Evolutionary conservation across 768 basidiomycete genomes (phyloP).

Genomic region (Sporobolomyces pararoseus): DNA sequence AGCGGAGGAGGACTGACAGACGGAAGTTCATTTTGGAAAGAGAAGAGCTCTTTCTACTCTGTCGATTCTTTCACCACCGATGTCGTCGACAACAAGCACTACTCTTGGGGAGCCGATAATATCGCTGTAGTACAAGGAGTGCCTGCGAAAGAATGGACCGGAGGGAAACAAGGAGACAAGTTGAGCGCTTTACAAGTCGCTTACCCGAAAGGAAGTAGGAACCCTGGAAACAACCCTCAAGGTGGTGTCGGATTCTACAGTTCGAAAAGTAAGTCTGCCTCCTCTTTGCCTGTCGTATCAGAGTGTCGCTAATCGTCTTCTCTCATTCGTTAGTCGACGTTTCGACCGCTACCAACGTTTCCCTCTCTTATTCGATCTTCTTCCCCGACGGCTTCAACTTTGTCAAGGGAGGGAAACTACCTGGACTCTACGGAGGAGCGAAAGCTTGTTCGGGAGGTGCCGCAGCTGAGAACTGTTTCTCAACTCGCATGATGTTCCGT

Average conservation of each 20-base stretch:
- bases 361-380: slow-evolving; percentile 45
- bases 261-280: slow-evolving; percentile 26
- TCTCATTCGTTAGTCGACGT: slow-evolving; percentile 21
- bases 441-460: slow-evolving; percentile 44
- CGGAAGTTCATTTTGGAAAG: slow-evolving; percentile 4
- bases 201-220: slow-evolving; percentile 39
- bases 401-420: slow-evolving; percentile 47
- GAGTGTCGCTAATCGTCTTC: not conserved
- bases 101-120: slow-evolving; percentile 33
- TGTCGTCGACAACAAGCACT: slow-evolving; percentile 21
- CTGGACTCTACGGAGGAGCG: slow-evolving; percentile 44
- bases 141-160: slow-evolving; percentile 14
- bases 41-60: slow-evolving; percentile 16
- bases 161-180: slow-evolving; percentile 8
- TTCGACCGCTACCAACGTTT: slow-evolving; percentile 40
- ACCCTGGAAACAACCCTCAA: slow-evolving; percentile 26
- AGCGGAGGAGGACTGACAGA: not conserved
- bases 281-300: not conserved
- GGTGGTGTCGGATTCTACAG: slow-evolving; percentile 45
- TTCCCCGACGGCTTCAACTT: slow-evolving; percentile 46
- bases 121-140: slow-evolving; percentile 19
- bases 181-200: slow-evolving; percentile 38
- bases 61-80: slow-evolving; percentile 22
- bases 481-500: slow-evolving; percentile 45
- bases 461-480: slow-evolving; percentile 44